These are phyloP conservation scores for Tuber aestivum DNA, from an alignment of 495 filamentous ascomycete genomes.

Conservation along the genomic window DNA sequence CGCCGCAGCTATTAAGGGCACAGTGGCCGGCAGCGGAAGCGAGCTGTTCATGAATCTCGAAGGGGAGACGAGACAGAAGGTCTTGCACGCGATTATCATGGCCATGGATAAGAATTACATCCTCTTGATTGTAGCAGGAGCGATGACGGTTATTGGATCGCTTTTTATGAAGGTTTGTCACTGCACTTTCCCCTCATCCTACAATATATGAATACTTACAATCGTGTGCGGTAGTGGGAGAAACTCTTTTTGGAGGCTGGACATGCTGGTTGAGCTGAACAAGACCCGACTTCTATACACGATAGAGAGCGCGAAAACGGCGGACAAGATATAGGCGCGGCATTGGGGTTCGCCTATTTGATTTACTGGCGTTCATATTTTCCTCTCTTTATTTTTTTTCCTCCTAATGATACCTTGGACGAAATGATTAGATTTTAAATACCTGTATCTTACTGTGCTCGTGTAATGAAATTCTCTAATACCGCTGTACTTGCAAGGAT, in stretches of 20 bases:
- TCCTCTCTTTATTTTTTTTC: not conserved
- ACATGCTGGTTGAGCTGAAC: conserved; percentile 11
- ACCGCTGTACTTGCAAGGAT: not conserved
- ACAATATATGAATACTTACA: conserved; percentile 1
- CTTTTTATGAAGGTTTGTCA: conserved; percentile 48
- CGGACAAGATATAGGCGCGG: not conserved
- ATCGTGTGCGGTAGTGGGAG: conserved; percentile 15
- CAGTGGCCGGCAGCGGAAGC: conserved; percentile 50
- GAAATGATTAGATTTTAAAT: not conserved
- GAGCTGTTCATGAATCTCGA: conserved; percentile 45
- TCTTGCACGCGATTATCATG: conserved; percentile 49
- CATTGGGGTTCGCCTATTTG: not conserved
- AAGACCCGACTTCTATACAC: not conserved
- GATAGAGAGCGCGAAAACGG: not conserved
- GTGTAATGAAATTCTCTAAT: not conserved
- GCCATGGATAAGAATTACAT: conserved; percentile 53
- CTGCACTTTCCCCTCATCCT: not conserved
- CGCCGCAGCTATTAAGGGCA: conserved; percentile 45
- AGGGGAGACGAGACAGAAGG: conserved; percentile 42
- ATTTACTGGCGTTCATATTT: not conserved
- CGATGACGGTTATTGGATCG: conserved; percentile 47
- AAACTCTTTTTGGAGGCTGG: conserved; percentile 27
- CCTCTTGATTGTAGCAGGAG: conserved; percentile 50
- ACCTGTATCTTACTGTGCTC: not conserved
- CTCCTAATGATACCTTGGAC: not conserved